A percentile compares a stretch with the other conserved stretches of the same genome.
Evolutionary conservation across 139 green algal species (phyloP).

Genomic region (Chlorella sorokiniana): DNA sequence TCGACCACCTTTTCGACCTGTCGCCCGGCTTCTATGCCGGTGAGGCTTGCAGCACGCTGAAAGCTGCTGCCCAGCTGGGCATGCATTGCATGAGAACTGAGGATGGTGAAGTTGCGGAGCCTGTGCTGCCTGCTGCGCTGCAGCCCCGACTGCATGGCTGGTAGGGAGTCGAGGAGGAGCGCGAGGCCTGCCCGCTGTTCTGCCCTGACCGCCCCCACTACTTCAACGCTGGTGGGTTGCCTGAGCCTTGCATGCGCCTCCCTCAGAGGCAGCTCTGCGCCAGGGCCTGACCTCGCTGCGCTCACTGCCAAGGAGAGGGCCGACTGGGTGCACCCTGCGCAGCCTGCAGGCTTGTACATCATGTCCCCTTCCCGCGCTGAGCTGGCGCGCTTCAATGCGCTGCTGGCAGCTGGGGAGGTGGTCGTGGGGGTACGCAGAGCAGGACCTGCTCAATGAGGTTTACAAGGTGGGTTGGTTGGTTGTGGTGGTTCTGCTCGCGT

Average conservation of each 20-base stretch:
- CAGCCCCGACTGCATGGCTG: constrained; percentile 17
- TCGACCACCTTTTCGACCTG: constrained; percentile 33
- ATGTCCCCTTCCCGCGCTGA: constrained; percentile 2
- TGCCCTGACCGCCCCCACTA: not conserved
- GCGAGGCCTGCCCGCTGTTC: constrained; percentile 23
- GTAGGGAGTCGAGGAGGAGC: constrained; percentile 7
- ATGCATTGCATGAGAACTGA: not conserved
- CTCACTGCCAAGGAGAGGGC: not conserved
- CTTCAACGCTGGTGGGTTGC: constrained; percentile 33
- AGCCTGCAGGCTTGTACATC: constrained; percentile 14
- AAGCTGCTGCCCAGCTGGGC: too few relatives aligned
- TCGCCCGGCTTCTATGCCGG: constrained; percentile 33
- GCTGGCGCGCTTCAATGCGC: not conserved
- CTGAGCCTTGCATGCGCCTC: not conserved
- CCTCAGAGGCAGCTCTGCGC: too few relatives aligned
- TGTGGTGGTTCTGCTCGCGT: too few relatives aligned
- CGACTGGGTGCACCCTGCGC: not conserved
- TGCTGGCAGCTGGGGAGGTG: constrained; percentile 9
- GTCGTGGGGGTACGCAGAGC: constrained; percentile 11
- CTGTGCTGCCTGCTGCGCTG: not conserved
- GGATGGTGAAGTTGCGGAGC: not conserved
- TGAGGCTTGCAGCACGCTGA: not conserved
- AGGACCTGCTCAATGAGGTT: constrained; percentile 19
- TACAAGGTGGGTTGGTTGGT: not conserved
- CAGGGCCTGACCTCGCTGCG: too few relatives aligned